Evolutionary conservation across 495 filamentous ascomycete species (phyloP).

Genomic region (Talaromyces adpressus): DNA sequence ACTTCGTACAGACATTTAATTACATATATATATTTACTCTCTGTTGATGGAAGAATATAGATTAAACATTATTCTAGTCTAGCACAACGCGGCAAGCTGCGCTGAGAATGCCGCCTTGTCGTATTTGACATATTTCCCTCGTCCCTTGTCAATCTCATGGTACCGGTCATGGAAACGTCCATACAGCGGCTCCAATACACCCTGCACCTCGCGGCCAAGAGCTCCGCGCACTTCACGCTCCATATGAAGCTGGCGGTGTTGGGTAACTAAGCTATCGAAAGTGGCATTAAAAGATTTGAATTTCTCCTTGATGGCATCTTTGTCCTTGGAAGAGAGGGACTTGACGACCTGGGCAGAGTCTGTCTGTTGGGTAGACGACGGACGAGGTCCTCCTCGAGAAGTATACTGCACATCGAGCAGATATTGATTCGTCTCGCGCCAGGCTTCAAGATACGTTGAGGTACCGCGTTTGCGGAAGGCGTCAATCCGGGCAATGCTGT

Average conservation of each 20-base stretch:
- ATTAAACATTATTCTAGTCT: background rate
- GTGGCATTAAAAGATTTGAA: conserved; percentile 84
- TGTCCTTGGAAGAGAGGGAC: conserved; percentile 75
- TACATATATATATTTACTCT: too few relatives aligned
- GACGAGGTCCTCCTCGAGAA: conserved; percentile 56
- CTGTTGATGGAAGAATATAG: background rate
- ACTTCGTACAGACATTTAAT: too few relatives aligned
- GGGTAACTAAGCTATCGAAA: conserved; percentile 80
- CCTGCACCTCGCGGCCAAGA: conserved; percentile 75
- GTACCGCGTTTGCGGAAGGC: conserved; percentile 80
- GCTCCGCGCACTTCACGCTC: conserved; percentile 79
- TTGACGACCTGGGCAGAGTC: conserved; percentile 80
- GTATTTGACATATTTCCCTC: conserved; percentile 95
- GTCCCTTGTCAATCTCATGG: conserved; percentile 94
- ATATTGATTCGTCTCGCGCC: conserved; percentile 77
- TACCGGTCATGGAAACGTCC: conserved; percentile 94
- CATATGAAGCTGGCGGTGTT: conserved; percentile 74
- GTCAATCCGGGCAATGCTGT: conserved; percentile 60
- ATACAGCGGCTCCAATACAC: conserved; percentile 90
- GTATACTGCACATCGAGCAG: conserved; percentile 92
- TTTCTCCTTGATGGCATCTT: conserved; percentile 92
- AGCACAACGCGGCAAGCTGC: conserved; percentile 36
- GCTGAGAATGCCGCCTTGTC: conserved; percentile 62
- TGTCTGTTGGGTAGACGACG: conserved; percentile 58
- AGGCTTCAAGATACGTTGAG: conserved; percentile 75